A percentile compares a stretch with the other conserved stretches of the same genome.
Conservation (phyloP, 139 green algal genomes). For the Closterium sp. region DNA sequence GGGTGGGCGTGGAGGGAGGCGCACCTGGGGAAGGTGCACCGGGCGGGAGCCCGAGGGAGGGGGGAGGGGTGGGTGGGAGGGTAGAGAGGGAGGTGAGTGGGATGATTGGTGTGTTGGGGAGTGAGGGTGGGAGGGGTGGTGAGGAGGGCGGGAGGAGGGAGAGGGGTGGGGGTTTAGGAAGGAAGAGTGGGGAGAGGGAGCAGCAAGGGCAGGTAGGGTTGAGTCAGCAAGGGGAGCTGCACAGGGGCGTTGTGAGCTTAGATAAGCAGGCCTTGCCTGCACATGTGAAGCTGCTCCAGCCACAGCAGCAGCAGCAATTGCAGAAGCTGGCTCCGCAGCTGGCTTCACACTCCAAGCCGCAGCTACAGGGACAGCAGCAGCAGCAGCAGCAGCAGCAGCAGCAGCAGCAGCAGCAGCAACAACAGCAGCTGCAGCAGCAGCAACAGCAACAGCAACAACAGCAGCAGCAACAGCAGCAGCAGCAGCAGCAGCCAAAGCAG, state of each 20-base stretch:
- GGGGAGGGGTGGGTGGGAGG: background rate
- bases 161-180: background rate
- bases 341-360: background rate
- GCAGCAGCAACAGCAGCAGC: background rate
- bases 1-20: background rate
- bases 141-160: background rate
- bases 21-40: background rate
- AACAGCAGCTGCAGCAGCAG: background rate
- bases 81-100: background rate
- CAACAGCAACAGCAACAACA: background rate
- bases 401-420: background rate
- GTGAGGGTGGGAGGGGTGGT: background rate
- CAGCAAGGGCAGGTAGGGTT: background rate
- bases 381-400: background rate
- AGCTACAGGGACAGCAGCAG: background rate
- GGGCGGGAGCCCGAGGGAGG: background rate
- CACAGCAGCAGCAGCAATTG: slow-evolving; percentile 2
- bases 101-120: background rate
- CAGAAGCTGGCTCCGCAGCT: background rate
- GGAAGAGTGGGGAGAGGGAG: background rate
- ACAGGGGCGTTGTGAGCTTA: background rate
- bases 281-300: background rate
- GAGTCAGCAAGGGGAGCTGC: slow-evolving; percentile 2
- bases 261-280: background rate
- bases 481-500: background rate